Evolutionary conservation across 23 red algal genomes (phyloP), one percentile per base, ranked within the genome.

Genomic region (Porphyridium purpureum): DNA sequence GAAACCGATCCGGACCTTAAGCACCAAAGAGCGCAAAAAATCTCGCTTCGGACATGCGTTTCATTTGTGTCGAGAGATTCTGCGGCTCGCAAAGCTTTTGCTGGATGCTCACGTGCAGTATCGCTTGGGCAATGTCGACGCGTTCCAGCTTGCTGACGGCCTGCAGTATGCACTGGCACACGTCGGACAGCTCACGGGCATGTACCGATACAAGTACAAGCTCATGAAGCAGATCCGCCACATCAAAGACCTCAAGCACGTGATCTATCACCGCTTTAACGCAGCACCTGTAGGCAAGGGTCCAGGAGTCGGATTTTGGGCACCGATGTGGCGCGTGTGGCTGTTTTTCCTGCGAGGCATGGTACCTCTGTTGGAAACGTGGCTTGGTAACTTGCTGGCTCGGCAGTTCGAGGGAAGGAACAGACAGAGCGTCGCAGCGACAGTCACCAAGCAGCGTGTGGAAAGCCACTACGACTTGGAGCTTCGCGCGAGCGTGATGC

Each of bases 201-300:
- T 98, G 62, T 98, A 98, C 57, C 57, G 90, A 29, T 98, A 98
- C 74, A 98, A 98, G 48, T 98, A 98, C 69, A 67, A 75, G 59
- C 54, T 98, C 8, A 98, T 98, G 90, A 62, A 75, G 48, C 90
- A 98, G 52, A 80, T 98, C 40, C 90, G 79, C 6, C 62, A 70
- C 25, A 75, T 71, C 73, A 98, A 98, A 41, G 79, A 98, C 58
- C 63, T 98, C 19, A 98, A 98, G 38, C 90, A 98, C 55, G 62
- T 98, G 2, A 68, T 98, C 20, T 98, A 98, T 51, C 70, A 86
- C 27, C 73, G 79, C 5, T 98, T 98, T 34, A 83, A 83, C 49
- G 75, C 67, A 27, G 74, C 65, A 33, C 72, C 84, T 19, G 84
- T 93, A 31, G 79, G 90, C 3, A 81, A 80, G 33, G 90, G 90